These are phyloP conservation scores for Alternaria triticimaculans DNA, from an alignment of 2,329 filamentous ascomycete genomes.

Conservation along the genomic window DNA sequence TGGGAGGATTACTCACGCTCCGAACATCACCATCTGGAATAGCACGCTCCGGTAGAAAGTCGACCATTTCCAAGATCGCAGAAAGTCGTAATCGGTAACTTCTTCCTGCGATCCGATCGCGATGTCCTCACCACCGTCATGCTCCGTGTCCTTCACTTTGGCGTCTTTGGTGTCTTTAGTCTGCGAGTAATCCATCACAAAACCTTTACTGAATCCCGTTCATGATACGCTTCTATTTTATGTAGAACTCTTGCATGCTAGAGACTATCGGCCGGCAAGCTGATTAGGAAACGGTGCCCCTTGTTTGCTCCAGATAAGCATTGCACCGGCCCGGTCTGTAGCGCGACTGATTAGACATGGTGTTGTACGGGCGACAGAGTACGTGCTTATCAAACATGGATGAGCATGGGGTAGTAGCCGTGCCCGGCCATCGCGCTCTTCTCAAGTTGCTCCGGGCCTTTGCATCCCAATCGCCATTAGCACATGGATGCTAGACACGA, in stretches of 20 bases:
- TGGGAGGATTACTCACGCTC: constrained; percentile 2
- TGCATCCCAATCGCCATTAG: not conserved
- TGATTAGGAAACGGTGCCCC: not conserved
- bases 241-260: not conserved
- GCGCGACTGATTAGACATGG: not conserved
- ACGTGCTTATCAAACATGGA: not conserved
- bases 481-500: not conserved
- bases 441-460: not conserved
- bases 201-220: not conserved
- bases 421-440: not conserved
- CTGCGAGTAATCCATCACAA: not conserved
- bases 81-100: not conserved
- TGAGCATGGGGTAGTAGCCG: not conserved
- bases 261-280: not conserved
- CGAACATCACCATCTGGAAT: constrained; percentile 18
- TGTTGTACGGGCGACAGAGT: not conserved
- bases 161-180: constrained; percentile 4
- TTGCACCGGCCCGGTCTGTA: constrained; percentile 8
- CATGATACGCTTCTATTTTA: not conserved
- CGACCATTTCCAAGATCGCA: not conserved
- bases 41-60: constrained; percentile 12
- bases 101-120: constrained; percentile 6
- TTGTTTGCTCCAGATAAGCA: constrained; percentile 3
- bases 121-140: not conserved
- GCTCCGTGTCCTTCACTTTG: not conserved